Evolutionary conservation across 106 monocot genomes (phyloP).

Genomic region (Apostasia shenzhenica): DNA sequence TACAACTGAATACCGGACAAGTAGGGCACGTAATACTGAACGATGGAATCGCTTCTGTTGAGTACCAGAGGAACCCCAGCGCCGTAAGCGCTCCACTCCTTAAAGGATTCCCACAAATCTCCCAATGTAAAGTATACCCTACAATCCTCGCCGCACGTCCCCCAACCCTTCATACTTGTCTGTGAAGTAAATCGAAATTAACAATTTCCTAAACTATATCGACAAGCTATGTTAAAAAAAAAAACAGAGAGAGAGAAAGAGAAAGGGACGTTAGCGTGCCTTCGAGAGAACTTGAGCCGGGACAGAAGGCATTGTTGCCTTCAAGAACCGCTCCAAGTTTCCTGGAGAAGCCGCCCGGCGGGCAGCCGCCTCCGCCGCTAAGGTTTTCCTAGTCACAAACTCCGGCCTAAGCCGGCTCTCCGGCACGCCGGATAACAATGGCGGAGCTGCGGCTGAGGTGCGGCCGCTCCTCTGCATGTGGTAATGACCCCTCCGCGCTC

Average conservation of each 20-base stretch:
- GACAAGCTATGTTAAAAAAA: background rate
- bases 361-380: background rate
- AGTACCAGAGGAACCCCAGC: conserved; percentile 69
- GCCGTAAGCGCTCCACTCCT: conserved; percentile 83
- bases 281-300: conserved; percentile 44
- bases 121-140: conserved; percentile 40
- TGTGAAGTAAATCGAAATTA: background rate
- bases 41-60: conserved; percentile 42
- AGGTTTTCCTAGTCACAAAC: conserved; percentile 6
- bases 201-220: background rate
- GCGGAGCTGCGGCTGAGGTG: background rate
- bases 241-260: background rate
- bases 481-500: conserved; percentile 14
- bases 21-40: conserved; percentile 87
- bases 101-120: conserved; percentile 71
- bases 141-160: conserved; percentile 29
- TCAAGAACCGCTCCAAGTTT: conserved; percentile 69
- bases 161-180: conserved; percentile 47
- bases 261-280: conserved; percentile 11
- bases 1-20: conserved; percentile 84
- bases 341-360: background rate
- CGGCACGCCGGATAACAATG: background rate
- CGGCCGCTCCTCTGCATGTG: conserved; percentile 4
- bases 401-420: conserved; percentile 1
- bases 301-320: conserved; percentile 45